Conservation (phyloP, 164 flowering plant genomes). For the Sedum album region DNA sequence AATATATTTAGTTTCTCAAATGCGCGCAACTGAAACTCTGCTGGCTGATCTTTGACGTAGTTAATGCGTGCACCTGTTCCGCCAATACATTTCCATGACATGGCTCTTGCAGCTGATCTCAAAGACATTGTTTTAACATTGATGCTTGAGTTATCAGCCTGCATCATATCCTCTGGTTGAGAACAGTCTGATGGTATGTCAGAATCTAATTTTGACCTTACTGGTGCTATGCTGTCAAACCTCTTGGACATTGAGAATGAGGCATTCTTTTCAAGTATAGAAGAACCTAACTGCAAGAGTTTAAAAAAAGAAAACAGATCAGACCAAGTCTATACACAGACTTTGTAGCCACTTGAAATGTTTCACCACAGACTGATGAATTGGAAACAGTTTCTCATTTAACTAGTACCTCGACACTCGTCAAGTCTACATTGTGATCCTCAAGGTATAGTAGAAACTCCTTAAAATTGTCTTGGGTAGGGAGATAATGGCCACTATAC, state of each 20-base stretch:
- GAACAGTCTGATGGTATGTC: neutral
- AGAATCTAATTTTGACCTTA: neutral
- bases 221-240: neutral
- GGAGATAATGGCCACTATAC: slow-evolving; percentile 78
- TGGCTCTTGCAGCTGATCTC: slow-evolving; percentile 30
- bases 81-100: slow-evolving; percentile 73
- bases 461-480: slow-evolving; percentile 64
- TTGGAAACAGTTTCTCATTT: neutral
- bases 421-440: slow-evolving; percentile 52
- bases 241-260: neutral
- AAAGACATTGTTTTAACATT: slow-evolving; percentile 18
- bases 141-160: slow-evolving; percentile 6
- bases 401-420: slow-evolving; percentile 51
- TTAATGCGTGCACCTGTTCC: slow-evolving; percentile 80
- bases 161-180: neutral
- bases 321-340: no score
- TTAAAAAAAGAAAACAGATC: neutral
- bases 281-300: neutral
- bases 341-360: no score
- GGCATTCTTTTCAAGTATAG: neutral
- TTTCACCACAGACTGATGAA: no score
- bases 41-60: slow-evolving; percentile 77
- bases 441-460: slow-evolving; percentile 54
- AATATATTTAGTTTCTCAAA: slow-evolving; percentile 73
- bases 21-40: slow-evolving; percentile 55